Evolutionary conservation across 345 rosid genomes (phyloP), one percentile per base, ranked within the genome.

Genomic region (Diplotaxis tenuifolia): DNA sequence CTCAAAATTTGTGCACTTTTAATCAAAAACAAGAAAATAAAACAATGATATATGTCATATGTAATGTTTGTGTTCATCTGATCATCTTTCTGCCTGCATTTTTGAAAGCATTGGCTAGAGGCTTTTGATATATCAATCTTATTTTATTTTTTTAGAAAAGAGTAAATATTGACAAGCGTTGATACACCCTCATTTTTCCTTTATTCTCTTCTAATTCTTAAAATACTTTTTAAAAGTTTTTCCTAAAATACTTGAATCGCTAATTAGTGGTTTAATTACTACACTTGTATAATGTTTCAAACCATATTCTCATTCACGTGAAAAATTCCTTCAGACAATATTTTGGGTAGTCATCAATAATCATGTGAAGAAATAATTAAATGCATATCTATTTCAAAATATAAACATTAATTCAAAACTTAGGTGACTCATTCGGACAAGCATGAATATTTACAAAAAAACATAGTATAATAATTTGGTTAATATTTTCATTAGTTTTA

Each of bases 301-400:
- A 11, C 74, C 63, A 40, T 10, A 38, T 52, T 68, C 69, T 61
- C 62, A 12, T 52, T 68, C 68, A 61, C 73, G 78, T 68, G 74
- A 47, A 9, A n/a, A 61, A 38, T 52, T 75, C 56, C 47, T 28
- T 38, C 49, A 38, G 21, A 18, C 53, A 27, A 53, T 38, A 16
- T 27, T 36, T 40, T 34, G 14, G 21, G 10, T 62, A 16, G 20
- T 22, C 9, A 72, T 36, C 29, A 72, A 25, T 25, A 64, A 19
- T 40, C 18, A 49, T 58, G 67, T 49, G 18, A 32, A n/a, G 47
- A 22, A 54, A 34, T 25, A 38, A 20, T 36, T 20, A 2, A 55
- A 64, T 55, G 64, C 23, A 55, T 27, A 54, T 19, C 22, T 40
- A 23, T 65, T 64, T 40, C 25, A 29, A 10, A 63, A 38, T 40